These are phyloP conservation scores for Diutina rugosa DNA, from an alignment of 1,139 yeast genomes.

Conservation along the genomic window DNA sequence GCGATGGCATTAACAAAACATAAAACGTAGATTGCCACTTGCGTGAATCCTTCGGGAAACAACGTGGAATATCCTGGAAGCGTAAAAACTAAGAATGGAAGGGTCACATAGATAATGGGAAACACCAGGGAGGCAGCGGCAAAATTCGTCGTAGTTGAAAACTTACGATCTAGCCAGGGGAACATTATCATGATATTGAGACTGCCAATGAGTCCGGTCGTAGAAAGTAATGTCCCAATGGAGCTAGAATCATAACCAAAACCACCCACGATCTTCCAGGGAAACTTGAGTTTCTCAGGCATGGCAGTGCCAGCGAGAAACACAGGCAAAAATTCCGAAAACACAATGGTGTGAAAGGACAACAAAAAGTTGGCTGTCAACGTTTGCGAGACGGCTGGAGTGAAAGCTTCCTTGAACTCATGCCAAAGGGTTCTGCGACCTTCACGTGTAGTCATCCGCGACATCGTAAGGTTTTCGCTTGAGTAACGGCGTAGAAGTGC, in stretches of 20 bases:
- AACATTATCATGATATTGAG: slow-evolving; percentile 7
- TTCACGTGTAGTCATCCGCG: neutral
- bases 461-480: neutral
- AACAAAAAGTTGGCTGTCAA: slow-evolving; percentile 30
- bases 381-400: slow-evolving; percentile 28
- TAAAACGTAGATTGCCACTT: neutral
- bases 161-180: slow-evolving; percentile 8
- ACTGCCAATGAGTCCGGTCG: slow-evolving; percentile 9
- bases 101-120: neutral
- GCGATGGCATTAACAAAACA: neutral
- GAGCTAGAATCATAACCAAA: slow-evolving; percentile 15
- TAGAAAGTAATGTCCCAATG: slow-evolving; percentile 8
- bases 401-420: slow-evolving; percentile 6
- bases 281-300: slow-evolving; percentile 23
- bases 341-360: slow-evolving; percentile 38
- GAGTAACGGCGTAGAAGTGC: neutral
- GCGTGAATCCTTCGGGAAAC: neutral
- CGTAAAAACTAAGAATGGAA: neutral
- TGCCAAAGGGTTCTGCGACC: neutral
- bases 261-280: slow-evolving; percentile 10
- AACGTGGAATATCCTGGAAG: neutral
- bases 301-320: slow-evolving; percentile 36
- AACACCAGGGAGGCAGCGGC: neutral
- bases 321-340: slow-evolving; percentile 47
- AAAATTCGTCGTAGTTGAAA: slow-evolving; percentile 4